phyloP scores from a whole-genome alignment of 306 rosid genomes.

The Begonia masoniana region DNA sequence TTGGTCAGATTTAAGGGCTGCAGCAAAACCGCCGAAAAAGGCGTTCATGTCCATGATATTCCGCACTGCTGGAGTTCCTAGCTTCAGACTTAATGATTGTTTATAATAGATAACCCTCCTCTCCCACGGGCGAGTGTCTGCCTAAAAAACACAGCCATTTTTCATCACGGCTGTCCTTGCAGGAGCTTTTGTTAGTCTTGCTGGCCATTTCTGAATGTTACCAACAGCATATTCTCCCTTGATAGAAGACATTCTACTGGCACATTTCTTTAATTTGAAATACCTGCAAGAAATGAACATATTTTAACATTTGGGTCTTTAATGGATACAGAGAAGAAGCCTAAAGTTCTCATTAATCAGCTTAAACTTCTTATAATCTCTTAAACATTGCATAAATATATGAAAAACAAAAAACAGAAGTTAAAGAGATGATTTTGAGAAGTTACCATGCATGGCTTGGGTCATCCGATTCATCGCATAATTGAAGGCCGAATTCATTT shows the following conservation, averaged over 20 bases:
- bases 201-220: conserved; percentile 78
- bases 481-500: conserved; percentile 69
- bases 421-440: conserved; percentile 6
- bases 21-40: conserved; percentile 91
- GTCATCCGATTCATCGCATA: conserved; percentile 65
- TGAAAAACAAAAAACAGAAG: not conserved
- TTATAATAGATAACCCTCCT: conserved; percentile 73
- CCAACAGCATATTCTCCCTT: conserved; percentile 72
- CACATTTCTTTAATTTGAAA: conserved; percentile 67
- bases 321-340: no score
- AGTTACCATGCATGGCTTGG: conserved; percentile 25
- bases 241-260: conserved; percentile 42
- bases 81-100: conserved; percentile 53
- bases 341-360: no score
- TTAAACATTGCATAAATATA: no score
- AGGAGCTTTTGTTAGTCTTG: conserved; percentile 52
- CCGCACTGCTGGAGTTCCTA: conserved; percentile 76
- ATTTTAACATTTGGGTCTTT: no score
- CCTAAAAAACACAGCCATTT: conserved; percentile 66
- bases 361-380: no score
- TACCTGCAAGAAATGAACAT: conserved; percentile 33
- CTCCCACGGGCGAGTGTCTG: conserved; percentile 78
- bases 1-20: conserved; percentile 68
- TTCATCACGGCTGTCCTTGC: conserved; percentile 52
- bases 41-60: conserved; percentile 97